Base-by-base conservation (phyloP, 2,329 filamentous ascomycete species). In the Pyricularia sp. region DNA sequence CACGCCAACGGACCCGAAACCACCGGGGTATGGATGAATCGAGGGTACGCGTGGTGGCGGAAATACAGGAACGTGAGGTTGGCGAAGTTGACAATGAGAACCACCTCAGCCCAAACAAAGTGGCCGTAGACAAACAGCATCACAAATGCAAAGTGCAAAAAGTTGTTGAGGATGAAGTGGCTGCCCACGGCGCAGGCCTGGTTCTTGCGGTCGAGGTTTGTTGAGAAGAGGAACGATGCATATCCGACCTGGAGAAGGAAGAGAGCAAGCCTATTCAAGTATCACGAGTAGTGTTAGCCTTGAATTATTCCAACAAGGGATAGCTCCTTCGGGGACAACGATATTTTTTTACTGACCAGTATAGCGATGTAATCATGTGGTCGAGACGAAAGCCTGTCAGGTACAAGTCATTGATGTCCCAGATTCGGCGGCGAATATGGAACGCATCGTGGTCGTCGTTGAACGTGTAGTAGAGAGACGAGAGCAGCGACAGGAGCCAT, bases 151-250 rank as follows among this genome's bases (percentile, higher is more conserved):
- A 94, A 91, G 78, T 93, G 87, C 70, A 97, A 85, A 61, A 97
- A 81, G 79, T 97, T 97, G 84, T 93, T 91, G 74, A 91, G 77
- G 77, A 96, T 93, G 79, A 94, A 97, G 82, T 97, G 92, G 73
- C 87, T 86, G 70, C 92, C 93, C 17, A 96, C 90, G 72, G 91
- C 89, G 72, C 90, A 90, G 26, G 93, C 92, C 20, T 88, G 85
- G 70, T 87, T 86, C 71, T 92, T 86, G 68, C 86, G 83, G 31
- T 86, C 85, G 64, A 83, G 76, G 73, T 90, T 86, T 72, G 83
- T 82, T 65, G 88, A 89, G 83, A 93, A 96, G 72, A 97, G 87
- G 74, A 92, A 88, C 74, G 84, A 86, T 70, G 93, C 83, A 78
- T 96, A 97, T 73, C 86, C 88, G 68, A 90, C 80, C 77, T 97